phyloP scores from a whole-genome alignment of 2,329 filamentous ascomycete genomes.

The Aspergillus neoniger region DNA sequence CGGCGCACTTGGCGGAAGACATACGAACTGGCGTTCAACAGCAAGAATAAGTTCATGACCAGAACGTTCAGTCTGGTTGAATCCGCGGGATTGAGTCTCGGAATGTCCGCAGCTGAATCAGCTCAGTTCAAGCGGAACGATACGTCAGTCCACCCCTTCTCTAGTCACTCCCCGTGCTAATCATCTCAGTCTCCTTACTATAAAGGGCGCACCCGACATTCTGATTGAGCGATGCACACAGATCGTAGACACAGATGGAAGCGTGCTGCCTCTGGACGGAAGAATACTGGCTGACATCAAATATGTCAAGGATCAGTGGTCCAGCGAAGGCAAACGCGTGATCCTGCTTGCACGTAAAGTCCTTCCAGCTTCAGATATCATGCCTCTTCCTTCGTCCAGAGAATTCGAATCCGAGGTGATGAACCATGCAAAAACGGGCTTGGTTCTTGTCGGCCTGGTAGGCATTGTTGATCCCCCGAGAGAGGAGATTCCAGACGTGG shows the following conservation, averaged over 20 bases:
- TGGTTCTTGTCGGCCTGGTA: slow-evolving; percentile 59
- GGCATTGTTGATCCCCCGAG: slow-evolving; percentile 63
- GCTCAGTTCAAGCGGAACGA: slow-evolving; percentile 8
- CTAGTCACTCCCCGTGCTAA: background rate
- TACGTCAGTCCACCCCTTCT: background rate
- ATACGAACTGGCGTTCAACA: slow-evolving; percentile 74
- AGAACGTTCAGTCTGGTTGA: slow-evolving; percentile 54
- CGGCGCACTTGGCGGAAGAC: slow-evolving; percentile 65
- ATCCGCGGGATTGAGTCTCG: slow-evolving; percentile 1
- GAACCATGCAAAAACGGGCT: slow-evolving; percentile 51
- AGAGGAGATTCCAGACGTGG: slow-evolving; percentile 60
- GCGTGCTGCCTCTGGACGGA: slow-evolving; percentile 53
- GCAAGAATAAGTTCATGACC: slow-evolving; percentile 82
- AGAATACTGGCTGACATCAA: slow-evolving; percentile 53
- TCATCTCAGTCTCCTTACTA: slow-evolving; percentile 59
- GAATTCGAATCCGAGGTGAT: slow-evolving; percentile 61
- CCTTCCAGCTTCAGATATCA: slow-evolving; percentile 46
- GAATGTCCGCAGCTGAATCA: slow-evolving; percentile 10
- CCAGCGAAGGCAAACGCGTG: slow-evolving; percentile 67
- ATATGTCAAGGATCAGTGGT: slow-evolving; percentile 67
- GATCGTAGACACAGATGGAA: slow-evolving; percentile 59
- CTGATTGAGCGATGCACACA: slow-evolving; percentile 64
- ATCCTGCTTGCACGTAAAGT: slow-evolving; percentile 66
- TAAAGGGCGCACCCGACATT: slow-evolving; percentile 78
- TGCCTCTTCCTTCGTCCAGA: slow-evolving; percentile 46